Base-by-base conservation (phyloP, 176 grass and related monocot genomes). In the Raddia guianensis region DNA sequence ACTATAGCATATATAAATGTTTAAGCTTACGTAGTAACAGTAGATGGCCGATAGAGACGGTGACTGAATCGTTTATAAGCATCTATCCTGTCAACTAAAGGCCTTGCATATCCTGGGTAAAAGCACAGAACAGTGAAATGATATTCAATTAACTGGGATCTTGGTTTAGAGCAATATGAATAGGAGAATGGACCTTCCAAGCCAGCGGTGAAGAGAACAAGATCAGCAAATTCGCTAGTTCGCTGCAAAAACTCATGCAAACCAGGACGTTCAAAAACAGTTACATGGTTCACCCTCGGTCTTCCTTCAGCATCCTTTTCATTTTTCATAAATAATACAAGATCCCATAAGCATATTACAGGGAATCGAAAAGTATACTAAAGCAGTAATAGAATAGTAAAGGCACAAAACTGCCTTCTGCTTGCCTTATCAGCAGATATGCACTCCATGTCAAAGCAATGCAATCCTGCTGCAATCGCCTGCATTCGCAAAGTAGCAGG, bases 151-250 rank as follows among this genome's bases (percentile, higher is more conserved):
- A 85, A 62, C 33, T 47, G 18, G 9, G 13, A 13, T 49, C 27
- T 65, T 76, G 63, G 12, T 43, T 49, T 27, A 27, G 7, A 76
- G 47, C 21, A 55, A 48, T 15, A 44, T 13, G 61, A 49, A 72
- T 70, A 76, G 44, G 68, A 52, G 2, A 53, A 53, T 54, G 76
- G 58, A 98, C 95, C 95, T 94, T 98, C 95, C 40, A 98, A 72
- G 63, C 90, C 95, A 86, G 95, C 95, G 11, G 95, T 98, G 80
- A 98, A 98, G 51, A 98, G 95, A 84, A 98, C 72, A 82, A 98
- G 90, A 54, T 98, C 88, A 32, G 95, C 95, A 56, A 98, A 98
- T 91, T 98, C 89, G 49, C 66, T 92, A 66, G 82, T 84, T 68
- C 83, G 68, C 44, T 81, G 79, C 86, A 98, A 88, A 71, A 98